These are phyloP conservation scores for Ophiosphaerella herpotricha DNA, from an alignment of 2,329 filamentous ascomycete species.

Conservation along the genomic window DNA sequence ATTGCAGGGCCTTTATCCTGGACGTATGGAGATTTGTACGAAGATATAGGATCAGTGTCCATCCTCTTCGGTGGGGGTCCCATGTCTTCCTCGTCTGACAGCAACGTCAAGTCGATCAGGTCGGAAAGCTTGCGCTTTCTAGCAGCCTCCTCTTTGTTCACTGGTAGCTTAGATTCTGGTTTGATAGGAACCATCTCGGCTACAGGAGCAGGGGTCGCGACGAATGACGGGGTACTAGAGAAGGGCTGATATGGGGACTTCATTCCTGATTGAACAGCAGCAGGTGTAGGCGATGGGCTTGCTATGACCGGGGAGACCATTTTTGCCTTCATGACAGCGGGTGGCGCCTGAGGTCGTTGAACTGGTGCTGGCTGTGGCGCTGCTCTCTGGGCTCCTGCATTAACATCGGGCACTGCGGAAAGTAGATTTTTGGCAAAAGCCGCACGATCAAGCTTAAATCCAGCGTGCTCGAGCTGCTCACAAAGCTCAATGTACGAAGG, in stretches of 20 bases:
- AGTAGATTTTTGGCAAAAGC: slow-evolving; percentile 59
- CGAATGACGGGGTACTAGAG: slow-evolving; percentile 14
- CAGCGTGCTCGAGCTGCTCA: slow-evolving; percentile 56
- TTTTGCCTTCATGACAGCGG: slow-evolving; percentile 27
- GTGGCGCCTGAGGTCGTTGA: slow-evolving; percentile 20
- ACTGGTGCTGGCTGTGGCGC: slow-evolving; percentile 13
- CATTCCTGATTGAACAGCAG: slow-evolving; percentile 17
- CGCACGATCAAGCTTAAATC: slow-evolving; percentile 57
- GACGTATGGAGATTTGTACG: slow-evolving; percentile 13
- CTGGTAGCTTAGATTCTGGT: slow-evolving; percentile 39
- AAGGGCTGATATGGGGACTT: slow-evolving; percentile 19
- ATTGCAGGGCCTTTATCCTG: slow-evolving; percentile 15
- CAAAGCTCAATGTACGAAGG: slow-evolving; percentile 62
- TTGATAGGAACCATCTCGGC: slow-evolving; percentile 40
- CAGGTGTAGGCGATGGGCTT: slow-evolving; percentile 19
- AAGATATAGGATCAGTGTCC: slow-evolving; percentile 17
- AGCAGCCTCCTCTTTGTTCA: slow-evolving; percentile 60
- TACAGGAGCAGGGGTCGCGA: slow-evolving; percentile 27
- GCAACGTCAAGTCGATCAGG: slow-evolving; percentile 56
- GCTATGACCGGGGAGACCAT: slow-evolving; percentile 20
- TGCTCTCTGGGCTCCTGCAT: slow-evolving; percentile 30
- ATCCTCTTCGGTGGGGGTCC: slow-evolving; percentile 43
- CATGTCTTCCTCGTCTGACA: slow-evolving; percentile 52
- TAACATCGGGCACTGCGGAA: slow-evolving; percentile 50
- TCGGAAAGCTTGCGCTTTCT: slow-evolving; percentile 60